Conservation (phyloP, 345 rosid genomes). For the Hibiscus trionum region DNA sequence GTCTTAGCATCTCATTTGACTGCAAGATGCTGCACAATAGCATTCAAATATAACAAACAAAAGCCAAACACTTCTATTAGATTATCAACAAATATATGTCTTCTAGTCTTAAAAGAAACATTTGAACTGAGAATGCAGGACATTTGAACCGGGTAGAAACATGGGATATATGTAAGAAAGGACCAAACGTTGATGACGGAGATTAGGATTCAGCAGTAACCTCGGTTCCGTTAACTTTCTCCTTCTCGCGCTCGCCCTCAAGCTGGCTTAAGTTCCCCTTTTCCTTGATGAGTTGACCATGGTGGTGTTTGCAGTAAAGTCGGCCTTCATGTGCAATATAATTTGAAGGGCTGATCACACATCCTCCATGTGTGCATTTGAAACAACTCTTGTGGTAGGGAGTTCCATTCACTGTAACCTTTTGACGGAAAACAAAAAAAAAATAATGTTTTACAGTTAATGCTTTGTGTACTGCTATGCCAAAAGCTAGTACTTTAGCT, state of each 20-base stretch:
- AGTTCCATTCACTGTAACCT: slow-evolving; percentile 97
- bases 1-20: slow-evolving; percentile 20
- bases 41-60: slow-evolving; percentile 13
- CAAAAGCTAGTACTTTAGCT: background rate
- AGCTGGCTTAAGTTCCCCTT: slow-evolving; percentile 96
- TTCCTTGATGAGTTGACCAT: slow-evolving; percentile 84
- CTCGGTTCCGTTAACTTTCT: slow-evolving; percentile 27
- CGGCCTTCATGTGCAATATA: slow-evolving; percentile 92
- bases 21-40: slow-evolving; percentile 4
- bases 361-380: slow-evolving; percentile 99
- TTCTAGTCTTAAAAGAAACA: slow-evolving; percentile 1
- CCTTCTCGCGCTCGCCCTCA: slow-evolving; percentile 59
- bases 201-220: slow-evolving; percentile 23
- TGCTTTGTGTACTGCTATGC: background rate
- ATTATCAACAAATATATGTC: slow-evolving; percentile 9
- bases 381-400: slow-evolving; percentile 94
- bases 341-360: slow-evolving; percentile 86
- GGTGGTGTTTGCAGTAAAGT: slow-evolving; percentile 97
- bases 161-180: background rate
- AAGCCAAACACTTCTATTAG: slow-evolving; percentile 20
- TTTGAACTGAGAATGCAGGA: background rate
- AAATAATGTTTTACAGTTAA: background rate
- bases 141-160: slow-evolving; percentile 2
- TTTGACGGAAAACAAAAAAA: background rate
- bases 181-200: background rate